Base-by-base conservation (phyloP, 208 protist genomes). In the Leptomonas pyrrhocoris region DNA sequence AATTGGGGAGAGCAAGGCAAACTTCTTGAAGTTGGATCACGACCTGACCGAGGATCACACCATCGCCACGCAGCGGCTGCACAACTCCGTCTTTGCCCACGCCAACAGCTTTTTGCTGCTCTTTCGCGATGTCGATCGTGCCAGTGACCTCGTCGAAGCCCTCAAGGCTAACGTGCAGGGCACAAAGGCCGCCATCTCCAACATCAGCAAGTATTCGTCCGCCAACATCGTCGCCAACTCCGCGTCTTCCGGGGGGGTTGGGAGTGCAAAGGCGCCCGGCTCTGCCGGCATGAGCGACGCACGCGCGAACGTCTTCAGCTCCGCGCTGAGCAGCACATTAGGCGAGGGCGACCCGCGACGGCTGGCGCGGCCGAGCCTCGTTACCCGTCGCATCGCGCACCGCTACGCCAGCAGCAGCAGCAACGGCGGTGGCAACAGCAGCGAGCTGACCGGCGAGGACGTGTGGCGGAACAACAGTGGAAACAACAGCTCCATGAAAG, bases 131-230 rank as follows among this genome's bases (percentile, higher is more conserved):
- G 91, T 96, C 12, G 85, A 90, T 21, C 68, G 75, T 9, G 83
- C 91, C 23, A 91, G 84, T 43, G 68, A 74, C 13, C 77, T 94
- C 21, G 88, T 94, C 11, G 85, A 94, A 74, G 79, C 70, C 18
- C 80, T 96, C 34, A 96, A 96, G 77, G 74, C 77, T n/a, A 85
- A 86, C 30, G 91, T 96, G 60, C 88, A 94, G 66, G 80, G 81
- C 58, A 96, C 85, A 13, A 96, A 96, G 74, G 78, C 86, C 0
- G 76, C 83, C 38, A 94, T 96, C 62, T 90, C 91, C 11, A 56
- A 76, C 34, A 91, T 94, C 49, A 92, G 88, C 63, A 88, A 90
- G 58, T 89, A 92, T 62, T 84, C 79, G 21, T 89, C 84, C 58
- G 46, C 70, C 46, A 79, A 77, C 59, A 63, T 80, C 12, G 64